Evolutionary conservation across 2,329 filamentous ascomycete genomes (phyloP).

Genomic region (Fusarium verticillioides): DNA sequence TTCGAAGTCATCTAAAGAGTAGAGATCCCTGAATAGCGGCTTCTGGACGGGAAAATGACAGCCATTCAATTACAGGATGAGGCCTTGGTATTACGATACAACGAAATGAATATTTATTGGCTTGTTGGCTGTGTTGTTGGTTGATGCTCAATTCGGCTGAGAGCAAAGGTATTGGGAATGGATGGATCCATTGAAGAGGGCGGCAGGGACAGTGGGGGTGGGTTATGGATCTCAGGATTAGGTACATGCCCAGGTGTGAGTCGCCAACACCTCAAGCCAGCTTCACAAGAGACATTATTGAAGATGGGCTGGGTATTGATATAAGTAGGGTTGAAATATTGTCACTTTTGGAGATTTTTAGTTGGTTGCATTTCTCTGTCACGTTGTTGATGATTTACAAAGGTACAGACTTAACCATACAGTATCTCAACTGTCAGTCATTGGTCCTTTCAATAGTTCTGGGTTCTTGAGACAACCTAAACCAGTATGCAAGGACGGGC

Average conservation of each 20-base stretch:
- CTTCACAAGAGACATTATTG: background rate
- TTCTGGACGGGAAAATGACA: background rate
- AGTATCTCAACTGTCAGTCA: background rate
- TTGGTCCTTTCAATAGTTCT: background rate
- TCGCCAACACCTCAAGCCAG: background rate
- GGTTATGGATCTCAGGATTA: background rate
- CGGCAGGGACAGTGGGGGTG: slow-evolving; percentile 3
- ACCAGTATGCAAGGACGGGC: background rate
- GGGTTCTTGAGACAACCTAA: background rate
- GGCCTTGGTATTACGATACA: background rate
- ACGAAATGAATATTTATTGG: slow-evolving; percentile 2
- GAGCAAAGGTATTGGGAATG: background rate
- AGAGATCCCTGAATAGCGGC: background rate
- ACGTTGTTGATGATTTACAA: background rate
- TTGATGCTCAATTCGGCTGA: slow-evolving; percentile 11
- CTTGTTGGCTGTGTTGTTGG: slow-evolving; percentile 16
- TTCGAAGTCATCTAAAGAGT: background rate
- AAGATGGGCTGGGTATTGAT: background rate
- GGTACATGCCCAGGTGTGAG: background rate
- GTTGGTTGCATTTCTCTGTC: background rate
- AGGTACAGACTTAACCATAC: background rate
- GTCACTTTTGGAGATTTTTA: too few relatives aligned
- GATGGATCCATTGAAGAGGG: background rate
- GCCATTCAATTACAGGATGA: background rate
- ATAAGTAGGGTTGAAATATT: background rate